These are phyloP conservation scores for Sporobolomyces pararoseus DNA, from an alignment of 768 basidiomycete genomes.

Conservation along the genomic window DNA sequence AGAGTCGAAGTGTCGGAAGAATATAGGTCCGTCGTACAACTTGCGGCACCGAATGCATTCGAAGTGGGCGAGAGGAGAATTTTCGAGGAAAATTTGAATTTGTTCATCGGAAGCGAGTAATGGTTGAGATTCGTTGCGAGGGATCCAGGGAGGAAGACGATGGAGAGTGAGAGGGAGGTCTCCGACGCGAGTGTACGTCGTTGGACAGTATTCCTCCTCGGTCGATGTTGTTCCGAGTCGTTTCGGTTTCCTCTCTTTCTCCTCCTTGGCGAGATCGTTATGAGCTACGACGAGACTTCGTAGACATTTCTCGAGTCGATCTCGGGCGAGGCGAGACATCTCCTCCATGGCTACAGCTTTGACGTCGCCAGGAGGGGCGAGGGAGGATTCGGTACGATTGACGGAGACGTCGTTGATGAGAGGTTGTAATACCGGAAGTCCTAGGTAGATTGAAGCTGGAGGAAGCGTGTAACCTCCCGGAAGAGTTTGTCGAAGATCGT, in stretches of 20 bases:
- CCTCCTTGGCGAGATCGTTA: not conserved
- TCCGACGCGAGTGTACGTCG: not conserved
- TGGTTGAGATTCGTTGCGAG: not conserved
- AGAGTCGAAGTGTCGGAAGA: too few relatives aligned
- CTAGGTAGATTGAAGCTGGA: not conserved
- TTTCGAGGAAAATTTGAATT: slow-evolving; percentile 5
- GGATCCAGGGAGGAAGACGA: slow-evolving; percentile 23
- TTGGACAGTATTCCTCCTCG: too few relatives aligned
- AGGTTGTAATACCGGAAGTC: not conserved
- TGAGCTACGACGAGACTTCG: not conserved
- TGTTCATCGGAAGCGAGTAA: slow-evolving; percentile 18
- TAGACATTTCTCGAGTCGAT: not conserved
- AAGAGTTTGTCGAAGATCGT: not conserved
- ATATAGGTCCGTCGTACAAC: too few relatives aligned
- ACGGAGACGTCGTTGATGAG: not conserved
- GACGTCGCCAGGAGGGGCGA: not conserved
- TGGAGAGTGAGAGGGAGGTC: not conserved
- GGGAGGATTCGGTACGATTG: too few relatives aligned
- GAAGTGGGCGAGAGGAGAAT: not conserved
- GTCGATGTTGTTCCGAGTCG: too few relatives aligned
- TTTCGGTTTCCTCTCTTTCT: not conserved
- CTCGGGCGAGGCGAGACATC: not conserved
- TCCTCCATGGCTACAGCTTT: too few relatives aligned
- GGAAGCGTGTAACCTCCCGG: not conserved
- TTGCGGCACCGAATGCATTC: too few relatives aligned